These are phyloP conservation scores for Raffaelea arxii DNA, from an alignment of 2,329 filamentous ascomycete genomes.

Conservation along the genomic window DNA sequence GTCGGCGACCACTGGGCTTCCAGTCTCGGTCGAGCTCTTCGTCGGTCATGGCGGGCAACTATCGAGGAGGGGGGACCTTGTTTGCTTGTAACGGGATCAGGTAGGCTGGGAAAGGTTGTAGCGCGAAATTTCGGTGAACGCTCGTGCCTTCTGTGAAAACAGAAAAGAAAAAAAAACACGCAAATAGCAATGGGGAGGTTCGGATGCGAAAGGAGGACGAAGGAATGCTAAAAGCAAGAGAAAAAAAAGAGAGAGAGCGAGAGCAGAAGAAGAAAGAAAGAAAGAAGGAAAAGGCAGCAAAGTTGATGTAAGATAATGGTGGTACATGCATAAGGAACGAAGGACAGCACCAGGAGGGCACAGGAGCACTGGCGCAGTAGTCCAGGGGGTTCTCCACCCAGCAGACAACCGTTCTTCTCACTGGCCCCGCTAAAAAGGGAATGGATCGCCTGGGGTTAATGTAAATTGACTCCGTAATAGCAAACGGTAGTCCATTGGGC, in stretches of 20 bases:
- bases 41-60: constrained; percentile 35
- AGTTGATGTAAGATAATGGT: neutral
- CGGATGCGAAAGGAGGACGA: too few species aligned
- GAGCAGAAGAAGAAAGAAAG: neutral
- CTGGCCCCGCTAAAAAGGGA: neutral
- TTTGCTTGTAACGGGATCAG: too few species aligned
- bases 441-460: neutral
- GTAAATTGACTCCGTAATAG: too few species aligned
- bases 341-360: neutral
- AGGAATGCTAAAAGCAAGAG: neutral
- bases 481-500: too few species aligned
- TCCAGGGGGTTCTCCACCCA: neutral
- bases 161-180: too few species aligned
- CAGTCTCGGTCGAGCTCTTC: constrained; percentile 66
- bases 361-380: neutral
- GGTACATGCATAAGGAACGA: neutral
- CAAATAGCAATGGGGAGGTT: too few species aligned
- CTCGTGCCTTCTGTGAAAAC: too few species aligned
- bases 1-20: constrained; percentile 68
- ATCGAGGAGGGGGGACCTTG: neutral
- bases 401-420: too few species aligned
- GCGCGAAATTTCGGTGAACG: too few species aligned
- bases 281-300: neutral
- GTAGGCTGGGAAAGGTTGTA: too few species aligned
- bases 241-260: neutral